These are phyloP conservation scores for Diaporthe australafricana DNA, from an alignment of 2,329 filamentous ascomycete species.

Conservation along the genomic window DNA sequence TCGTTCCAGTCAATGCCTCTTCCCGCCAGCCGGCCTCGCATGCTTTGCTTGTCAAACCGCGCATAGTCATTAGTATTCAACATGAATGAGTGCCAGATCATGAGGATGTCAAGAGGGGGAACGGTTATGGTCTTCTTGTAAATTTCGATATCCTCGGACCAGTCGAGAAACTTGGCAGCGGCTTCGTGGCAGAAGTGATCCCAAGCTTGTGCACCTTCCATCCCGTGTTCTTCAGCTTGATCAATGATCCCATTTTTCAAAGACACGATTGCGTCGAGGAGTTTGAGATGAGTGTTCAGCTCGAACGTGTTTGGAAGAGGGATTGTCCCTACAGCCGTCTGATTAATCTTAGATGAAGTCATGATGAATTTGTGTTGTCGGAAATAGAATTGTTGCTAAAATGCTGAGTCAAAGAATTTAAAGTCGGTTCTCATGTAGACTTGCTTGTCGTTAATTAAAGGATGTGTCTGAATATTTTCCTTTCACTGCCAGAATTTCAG, in stretches of 20 bases:
- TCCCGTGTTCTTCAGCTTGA: not conserved
- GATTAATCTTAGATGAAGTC: not conserved
- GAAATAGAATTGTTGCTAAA: no score
- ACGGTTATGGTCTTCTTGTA: not conserved
- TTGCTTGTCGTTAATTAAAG: no score
- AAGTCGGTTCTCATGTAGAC: no score
- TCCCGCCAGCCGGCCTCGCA: not conserved
- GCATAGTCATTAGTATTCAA: slow-evolving; percentile 14
- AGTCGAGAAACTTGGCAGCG: slow-evolving; percentile 2
- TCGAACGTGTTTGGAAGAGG: not conserved
- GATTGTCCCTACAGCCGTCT: not conserved
- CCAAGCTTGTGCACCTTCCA: not conserved
- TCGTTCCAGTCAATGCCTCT: slow-evolving; percentile 22
- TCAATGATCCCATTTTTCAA: not conserved
- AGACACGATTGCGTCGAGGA: not conserved
- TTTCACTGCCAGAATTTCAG: no score
- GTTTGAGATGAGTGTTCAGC: slow-evolving; percentile 1
- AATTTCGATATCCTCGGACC: slow-evolving; percentile 11
- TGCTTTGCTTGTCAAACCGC: not conserved
- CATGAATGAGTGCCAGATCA: slow-evolving; percentile 28
- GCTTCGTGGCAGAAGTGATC: not conserved
- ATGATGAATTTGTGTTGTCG: no score
- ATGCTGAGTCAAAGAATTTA: no score
- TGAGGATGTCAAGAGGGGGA: slow-evolving; percentile 1
- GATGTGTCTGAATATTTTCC: no score